phyloP scores from a whole-genome alignment of 1,139 yeast genomes.

The Pichia cactophila region DNA sequence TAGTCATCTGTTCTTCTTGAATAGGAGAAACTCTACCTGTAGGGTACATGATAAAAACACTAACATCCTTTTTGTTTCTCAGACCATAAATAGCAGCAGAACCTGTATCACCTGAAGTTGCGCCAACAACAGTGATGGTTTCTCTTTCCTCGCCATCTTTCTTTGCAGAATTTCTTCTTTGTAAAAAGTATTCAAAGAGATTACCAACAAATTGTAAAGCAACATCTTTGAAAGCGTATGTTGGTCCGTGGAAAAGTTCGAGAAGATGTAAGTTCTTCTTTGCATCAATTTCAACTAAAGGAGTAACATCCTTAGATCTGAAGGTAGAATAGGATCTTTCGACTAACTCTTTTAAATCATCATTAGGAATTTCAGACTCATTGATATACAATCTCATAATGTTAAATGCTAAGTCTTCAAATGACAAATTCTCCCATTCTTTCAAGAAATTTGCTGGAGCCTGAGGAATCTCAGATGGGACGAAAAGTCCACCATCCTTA shows the following conservation, averaged over 20 bases:
- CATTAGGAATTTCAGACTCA: slow-evolving; percentile 59
- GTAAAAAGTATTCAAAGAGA: slow-evolving; percentile 83
- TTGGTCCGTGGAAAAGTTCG: slow-evolving; percentile 97
- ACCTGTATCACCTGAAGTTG: slow-evolving; percentile 98
- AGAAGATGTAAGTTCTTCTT: slow-evolving; percentile 53
- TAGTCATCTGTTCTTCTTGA: slow-evolving; percentile 98
- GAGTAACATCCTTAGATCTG: slow-evolving; percentile 81
- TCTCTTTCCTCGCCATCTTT: slow-evolving; percentile 52
- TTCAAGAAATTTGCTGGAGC: slow-evolving; percentile 52
- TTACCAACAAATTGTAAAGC: slow-evolving; percentile 97
- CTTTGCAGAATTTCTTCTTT: slow-evolving; percentile 64
- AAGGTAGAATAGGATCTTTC: slow-evolving; percentile 79
- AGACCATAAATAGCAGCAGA: slow-evolving; percentile 98
- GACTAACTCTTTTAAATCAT: slow-evolving; percentile 57
- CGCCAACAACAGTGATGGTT: slow-evolving; percentile 92
- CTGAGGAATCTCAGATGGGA: slow-evolving; percentile 76
- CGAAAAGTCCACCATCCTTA: slow-evolving; percentile 89
- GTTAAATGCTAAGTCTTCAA: slow-evolving; percentile 80
- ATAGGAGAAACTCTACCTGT: slow-evolving; percentile 96
- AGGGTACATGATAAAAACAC: slow-evolving; percentile 92
- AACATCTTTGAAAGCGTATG: slow-evolving; percentile 97
- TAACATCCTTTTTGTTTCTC: slow-evolving; percentile 92
- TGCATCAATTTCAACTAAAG: slow-evolving; percentile 54
- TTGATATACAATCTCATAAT: slow-evolving; percentile 75
- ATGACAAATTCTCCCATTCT: slow-evolving; percentile 67